These are phyloP conservation scores for Irpex rosettiformis DNA, from an alignment of 1,284 basidiomycete species.

Conservation along the genomic window DNA sequence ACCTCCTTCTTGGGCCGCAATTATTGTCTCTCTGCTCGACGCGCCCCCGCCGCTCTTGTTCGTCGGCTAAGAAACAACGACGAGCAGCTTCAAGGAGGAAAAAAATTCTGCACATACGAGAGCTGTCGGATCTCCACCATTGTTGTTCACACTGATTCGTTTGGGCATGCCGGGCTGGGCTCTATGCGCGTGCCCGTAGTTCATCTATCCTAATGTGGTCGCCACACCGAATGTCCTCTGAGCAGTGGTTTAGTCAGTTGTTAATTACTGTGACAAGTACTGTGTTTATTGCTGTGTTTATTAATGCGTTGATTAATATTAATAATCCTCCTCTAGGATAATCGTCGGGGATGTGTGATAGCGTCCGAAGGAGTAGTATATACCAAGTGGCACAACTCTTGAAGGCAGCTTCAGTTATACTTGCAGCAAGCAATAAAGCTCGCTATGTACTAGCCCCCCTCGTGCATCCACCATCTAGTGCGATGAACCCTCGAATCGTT, in stretches of 20 bases:
- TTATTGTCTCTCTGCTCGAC: background rate
- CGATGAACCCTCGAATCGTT: background rate
- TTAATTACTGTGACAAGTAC: too few species aligned
- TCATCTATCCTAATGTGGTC: slow-evolving; percentile 1
- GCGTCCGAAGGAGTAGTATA: too few species aligned
- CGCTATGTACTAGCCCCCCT: background rate
- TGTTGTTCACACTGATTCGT: background rate
- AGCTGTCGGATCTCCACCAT: background rate
- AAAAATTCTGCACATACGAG: too few species aligned
- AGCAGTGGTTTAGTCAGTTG: too few species aligned
- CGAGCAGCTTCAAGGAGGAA: too few species aligned
- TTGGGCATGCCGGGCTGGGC: background rate
- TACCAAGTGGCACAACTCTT: too few species aligned
- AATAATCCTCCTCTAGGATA: background rate
- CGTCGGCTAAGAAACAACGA: too few species aligned
- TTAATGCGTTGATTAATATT: background rate
- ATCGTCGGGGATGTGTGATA: too few species aligned
- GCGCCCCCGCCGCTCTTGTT: background rate
- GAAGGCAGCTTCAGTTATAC: too few species aligned
- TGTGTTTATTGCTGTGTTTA: background rate
- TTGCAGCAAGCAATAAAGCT: background rate
- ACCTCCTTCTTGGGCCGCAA: background rate
- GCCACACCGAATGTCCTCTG: background rate
- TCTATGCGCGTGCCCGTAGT: background rate
- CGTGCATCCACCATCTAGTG: background rate